Evolutionary conservation across 257 asterid species (phyloP), one percentile per base, ranked within the genome.

Genomic region (Petunia secreta): DNA sequence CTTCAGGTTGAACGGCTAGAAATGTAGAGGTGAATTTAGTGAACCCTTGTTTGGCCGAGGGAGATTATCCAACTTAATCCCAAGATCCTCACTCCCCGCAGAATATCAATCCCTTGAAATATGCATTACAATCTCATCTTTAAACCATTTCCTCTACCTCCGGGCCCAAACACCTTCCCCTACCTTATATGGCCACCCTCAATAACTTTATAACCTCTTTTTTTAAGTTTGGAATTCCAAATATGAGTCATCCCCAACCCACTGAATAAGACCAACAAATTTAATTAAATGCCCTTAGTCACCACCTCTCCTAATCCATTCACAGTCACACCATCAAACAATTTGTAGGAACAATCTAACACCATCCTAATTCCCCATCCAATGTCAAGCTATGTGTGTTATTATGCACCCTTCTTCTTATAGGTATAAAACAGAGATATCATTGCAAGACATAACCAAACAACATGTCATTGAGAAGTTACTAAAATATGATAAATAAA

Each of bases 401-500:
- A 48, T 48, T 69, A 39, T 25, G 34, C 41, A 69, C 7, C 58
- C 44, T 69, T 68, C 54, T 4, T 68, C 44, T 46, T 48, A 46
- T 69, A 52, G 16, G 75, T n/a, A 15, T 67, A 4, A 13, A 54
- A 16, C 66, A 63, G 8, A 63, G 9, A 57, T 57, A 36, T 10
- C n/a, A 8, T 65, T 65, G 77, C 58, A 50, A n/a, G 44, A 48
- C 34, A 48, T 71, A 46, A 71, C 44, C 16, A 71, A 71, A 71
- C 25, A 71, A 71, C 44, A 48, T 71, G 44, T 5, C 59, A 71
- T 46, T 69, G 34, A 69, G 25, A n/a, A 3, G 60, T 50, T 48
- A 71, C 77, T 71, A 48, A n/a, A 2, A 71, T 6, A 34, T 48
- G 60, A 71, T 71, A 48, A 71, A 71, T 71, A 64, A 50, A 36